Evolutionary conservation across 495 filamentous ascomycete species (phyloP), one percentile per base, ranked within the genome.

Genomic region (Xylaria grammica): DNA sequence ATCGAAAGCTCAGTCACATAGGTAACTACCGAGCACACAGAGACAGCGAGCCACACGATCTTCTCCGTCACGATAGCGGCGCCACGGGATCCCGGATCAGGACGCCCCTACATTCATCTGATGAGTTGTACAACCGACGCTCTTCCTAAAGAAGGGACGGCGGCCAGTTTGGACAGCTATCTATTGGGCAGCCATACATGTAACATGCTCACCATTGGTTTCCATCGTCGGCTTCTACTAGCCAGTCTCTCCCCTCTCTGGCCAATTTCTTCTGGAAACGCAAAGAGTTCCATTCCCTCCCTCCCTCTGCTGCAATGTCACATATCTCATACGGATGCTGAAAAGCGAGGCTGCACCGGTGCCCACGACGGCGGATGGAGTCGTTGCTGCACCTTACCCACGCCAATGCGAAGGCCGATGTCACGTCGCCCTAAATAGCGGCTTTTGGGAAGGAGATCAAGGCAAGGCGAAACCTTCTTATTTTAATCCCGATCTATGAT

Each of bases 151-250:
- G 54, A 38, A 58, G 30, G 54, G 54, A 26, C 17, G 19, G 6
- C 24, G 13, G 7, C 54, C 24, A 44, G 20, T 36, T 44, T 58
- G 36, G 36, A 44, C 36, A 58, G 40, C 11, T 20, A 48, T 4
- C 40, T 48, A 59, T 59, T 59, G 56, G 56, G 56, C 56, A 59
- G 40, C 56, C 42, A 59, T 59, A 59, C 56, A 59, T 51, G 17
- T 17, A 15, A n/a, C n/a, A n/a, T 42, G 40, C 17, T 42, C 40
- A 42, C 17, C 40, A 42, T 42, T 42, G 40, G 40, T 17, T 11
- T 17, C 40, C 8, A 42, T 17, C 15, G 13, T 11, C 40, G 7
- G 8, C 3, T 15, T 42, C 40, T 9, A 42, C 40, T 17, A 42
- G 8, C 8, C 40, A 6, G 7, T 15, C 15, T 42, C 40, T 42